Evolutionary conservation across 106 monocot genomes (phyloP).

Genomic region (Vanilla planifolia): DNA sequence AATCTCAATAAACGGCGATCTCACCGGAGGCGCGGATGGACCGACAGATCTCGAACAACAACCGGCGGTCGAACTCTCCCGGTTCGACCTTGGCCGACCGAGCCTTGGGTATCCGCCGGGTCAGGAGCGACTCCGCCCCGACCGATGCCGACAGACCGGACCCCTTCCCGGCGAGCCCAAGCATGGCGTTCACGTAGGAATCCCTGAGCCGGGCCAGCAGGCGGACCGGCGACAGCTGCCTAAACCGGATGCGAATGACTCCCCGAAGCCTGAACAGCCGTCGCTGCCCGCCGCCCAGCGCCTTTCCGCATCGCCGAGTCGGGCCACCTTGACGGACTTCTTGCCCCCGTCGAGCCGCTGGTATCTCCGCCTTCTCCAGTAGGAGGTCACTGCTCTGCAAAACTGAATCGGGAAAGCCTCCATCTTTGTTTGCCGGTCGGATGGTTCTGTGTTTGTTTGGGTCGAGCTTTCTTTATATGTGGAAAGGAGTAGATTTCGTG

Average conservation of each 20-base stretch:
- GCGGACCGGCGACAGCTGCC: slow-evolving; percentile 20
- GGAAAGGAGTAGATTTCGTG: too few relatives aligned
- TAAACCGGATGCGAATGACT: slow-evolving; percentile 9
- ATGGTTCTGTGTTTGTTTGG: too few relatives aligned
- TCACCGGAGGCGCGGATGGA: slow-evolving; percentile 18
- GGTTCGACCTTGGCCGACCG: background rate
- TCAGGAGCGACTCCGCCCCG: slow-evolving; percentile 19
- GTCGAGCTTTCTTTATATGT: too few relatives aligned
- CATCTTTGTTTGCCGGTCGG: too few relatives aligned
- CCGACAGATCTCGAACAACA: slow-evolving; percentile 41
- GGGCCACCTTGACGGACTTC: slow-evolving; percentile 7
- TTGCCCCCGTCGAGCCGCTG: slow-evolving; percentile 12
- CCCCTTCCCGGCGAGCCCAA: slow-evolving; percentile 27
- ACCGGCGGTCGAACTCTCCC: slow-evolving; percentile 27
- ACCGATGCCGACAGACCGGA: slow-evolving; percentile 1
- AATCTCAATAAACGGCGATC: background rate
- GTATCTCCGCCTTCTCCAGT: slow-evolving; percentile 43
- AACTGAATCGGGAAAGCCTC: slow-evolving; percentile 44
- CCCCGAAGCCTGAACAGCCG: background rate
- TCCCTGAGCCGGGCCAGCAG: slow-evolving; percentile 24
- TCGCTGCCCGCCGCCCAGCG: background rate
- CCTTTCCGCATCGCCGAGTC: slow-evolving; percentile 7
- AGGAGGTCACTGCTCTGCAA: slow-evolving; percentile 31
- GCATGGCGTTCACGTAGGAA: slow-evolving; percentile 43
- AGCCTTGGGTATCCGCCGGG: slow-evolving; percentile 18